Conservation (phyloP, 1,284 basidiomycete species). For the Ganoderma sp. region DNA sequence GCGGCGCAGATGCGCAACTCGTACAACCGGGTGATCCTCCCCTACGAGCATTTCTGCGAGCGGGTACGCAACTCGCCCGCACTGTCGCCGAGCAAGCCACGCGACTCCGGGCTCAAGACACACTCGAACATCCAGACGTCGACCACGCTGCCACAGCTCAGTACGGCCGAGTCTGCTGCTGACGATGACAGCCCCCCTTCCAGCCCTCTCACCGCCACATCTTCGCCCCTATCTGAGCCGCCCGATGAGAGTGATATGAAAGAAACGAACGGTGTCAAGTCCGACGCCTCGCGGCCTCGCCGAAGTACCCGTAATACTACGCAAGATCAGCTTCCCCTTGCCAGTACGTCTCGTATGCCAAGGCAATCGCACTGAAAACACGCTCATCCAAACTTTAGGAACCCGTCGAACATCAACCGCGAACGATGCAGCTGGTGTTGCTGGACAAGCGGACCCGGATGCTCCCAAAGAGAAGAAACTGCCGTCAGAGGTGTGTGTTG, state of each 20-base stretch:
- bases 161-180: constrained; percentile 30
- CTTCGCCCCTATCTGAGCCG: constrained; percentile 80
- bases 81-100: constrained; percentile 46
- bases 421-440: constrained; percentile 18
- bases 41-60: constrained; percentile 91
- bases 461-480: constrained; percentile 26
- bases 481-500: constrained; percentile 35
- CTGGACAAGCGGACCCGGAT: constrained; percentile 11
- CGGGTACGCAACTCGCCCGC: constrained; percentile 71
- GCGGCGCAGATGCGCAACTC: constrained; percentile 90
- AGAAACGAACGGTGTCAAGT: constrained; percentile 43
- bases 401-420: constrained; percentile 29
- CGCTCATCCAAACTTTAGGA: constrained; percentile 18
- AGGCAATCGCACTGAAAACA: background rate
- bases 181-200: constrained; percentile 59
- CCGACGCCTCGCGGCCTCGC: constrained; percentile 31
- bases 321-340: constrained; percentile 28
- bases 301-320: constrained; percentile 37
- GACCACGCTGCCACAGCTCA: constrained; percentile 48
- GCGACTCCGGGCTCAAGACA: constrained; percentile 48
- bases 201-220: constrained; percentile 73
- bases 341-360: constrained; percentile 31
- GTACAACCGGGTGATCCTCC: constrained; percentile 89
- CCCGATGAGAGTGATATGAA: constrained; percentile 73
- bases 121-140: constrained; percentile 49